phyloP scores from a whole-genome alignment of 306 rosid species.

The Cicer bijugum region DNA sequence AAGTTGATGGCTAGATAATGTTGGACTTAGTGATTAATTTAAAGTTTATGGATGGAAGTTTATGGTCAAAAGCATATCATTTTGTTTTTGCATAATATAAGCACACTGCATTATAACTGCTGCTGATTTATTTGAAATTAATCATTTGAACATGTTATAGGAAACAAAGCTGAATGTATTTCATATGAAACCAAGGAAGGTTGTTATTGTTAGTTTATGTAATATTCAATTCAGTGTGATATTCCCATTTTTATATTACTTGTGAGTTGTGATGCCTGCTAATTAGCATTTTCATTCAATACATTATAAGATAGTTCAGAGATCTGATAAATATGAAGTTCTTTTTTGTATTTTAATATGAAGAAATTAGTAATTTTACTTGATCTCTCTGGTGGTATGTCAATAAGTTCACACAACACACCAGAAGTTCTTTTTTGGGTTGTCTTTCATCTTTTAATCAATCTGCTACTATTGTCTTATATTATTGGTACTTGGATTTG shows the following conservation, averaged over 20 bases:
- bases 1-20: constrained; percentile 32
- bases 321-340: constrained; percentile 5
- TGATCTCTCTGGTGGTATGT: constrained; percentile 23
- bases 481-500: constrained; percentile 18
- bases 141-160: constrained; percentile 12
- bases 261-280: background rate
- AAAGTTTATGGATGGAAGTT: background rate
- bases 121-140: constrained; percentile 6
- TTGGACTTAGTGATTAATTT: constrained; percentile 20
- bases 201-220: background rate
- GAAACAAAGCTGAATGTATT: constrained; percentile 20
- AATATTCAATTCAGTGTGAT: constrained; percentile 10
- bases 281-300: background rate
- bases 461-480: constrained; percentile 14
- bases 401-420: constrained; percentile 1
- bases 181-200: constrained; percentile 15
- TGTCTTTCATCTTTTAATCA: constrained; percentile 12
- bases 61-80: constrained; percentile 9
- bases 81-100: constrained; percentile 10
- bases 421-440: background rate
- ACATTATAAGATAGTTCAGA: constrained; percentile 29
- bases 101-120: background rate
- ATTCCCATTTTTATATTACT: constrained; percentile 9
- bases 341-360: constrained; percentile 32
- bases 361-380: constrained; percentile 29